These are phyloP conservation scores for Pythium phragmitis DNA, from an alignment of 352 stramenopile species.

Conservation along the genomic window DNA sequence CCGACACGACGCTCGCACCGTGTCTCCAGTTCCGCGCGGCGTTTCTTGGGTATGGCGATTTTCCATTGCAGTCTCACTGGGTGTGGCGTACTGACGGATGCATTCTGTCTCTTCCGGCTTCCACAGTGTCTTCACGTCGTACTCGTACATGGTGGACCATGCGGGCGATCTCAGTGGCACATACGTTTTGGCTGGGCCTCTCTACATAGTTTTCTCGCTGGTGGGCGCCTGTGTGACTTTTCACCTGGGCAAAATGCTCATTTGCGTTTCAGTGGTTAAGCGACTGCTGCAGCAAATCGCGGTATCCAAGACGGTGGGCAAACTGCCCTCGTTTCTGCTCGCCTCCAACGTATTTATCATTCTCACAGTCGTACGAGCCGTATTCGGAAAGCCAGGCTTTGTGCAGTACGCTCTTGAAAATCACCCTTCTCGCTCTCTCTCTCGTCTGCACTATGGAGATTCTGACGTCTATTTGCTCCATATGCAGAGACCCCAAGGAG, in stretches of 20 bases:
- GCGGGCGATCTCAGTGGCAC: constrained; percentile 62
- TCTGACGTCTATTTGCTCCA: neutral
- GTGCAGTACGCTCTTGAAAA: constrained; percentile 24
- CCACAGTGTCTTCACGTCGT: constrained; percentile 82
- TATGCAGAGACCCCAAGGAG: constrained; percentile 70
- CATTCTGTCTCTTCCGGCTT: neutral
- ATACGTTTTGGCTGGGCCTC: constrained; percentile 37
- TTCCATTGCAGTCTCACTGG: neutral
- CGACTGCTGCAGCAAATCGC: constrained; percentile 16
- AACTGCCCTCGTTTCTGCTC: constrained; percentile 26
- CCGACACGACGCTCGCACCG: constrained; percentile 32
- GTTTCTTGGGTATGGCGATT: constrained; percentile 61
- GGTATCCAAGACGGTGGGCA: constrained; percentile 23
- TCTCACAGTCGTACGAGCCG: constrained; percentile 23
- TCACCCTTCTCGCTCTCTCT: too few species aligned
- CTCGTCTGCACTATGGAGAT: neutral
- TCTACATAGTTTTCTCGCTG: constrained; percentile 67
- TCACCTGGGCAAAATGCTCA: constrained; percentile 39
- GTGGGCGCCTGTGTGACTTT: constrained; percentile 56
- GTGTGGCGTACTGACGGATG: neutral
- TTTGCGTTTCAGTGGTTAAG: constrained; percentile 21
- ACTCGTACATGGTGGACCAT: constrained; percentile 87
- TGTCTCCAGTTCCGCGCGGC: constrained; percentile 69
- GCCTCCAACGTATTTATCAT: constrained; percentile 30
- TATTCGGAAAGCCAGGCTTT: constrained; percentile 32